phyloP scores from a whole-genome alignment of 1,284 basidiomycete genomes.

The Heliocybe sulcata region DNA sequence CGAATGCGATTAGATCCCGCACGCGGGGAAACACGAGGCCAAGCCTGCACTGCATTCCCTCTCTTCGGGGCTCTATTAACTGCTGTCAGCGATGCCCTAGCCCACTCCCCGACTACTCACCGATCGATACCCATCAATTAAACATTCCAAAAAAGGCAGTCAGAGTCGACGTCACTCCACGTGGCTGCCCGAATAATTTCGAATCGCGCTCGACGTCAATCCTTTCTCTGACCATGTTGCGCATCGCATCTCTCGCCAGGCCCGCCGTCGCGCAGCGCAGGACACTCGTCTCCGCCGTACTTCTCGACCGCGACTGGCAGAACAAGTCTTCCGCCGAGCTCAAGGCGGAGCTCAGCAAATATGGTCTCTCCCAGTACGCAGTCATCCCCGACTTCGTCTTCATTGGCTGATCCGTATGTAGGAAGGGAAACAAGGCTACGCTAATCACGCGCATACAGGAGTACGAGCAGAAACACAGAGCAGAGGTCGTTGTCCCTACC shows the following conservation, averaged over 20 bases:
- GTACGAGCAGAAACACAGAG: constrained; percentile 29
- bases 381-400: constrained; percentile 5
- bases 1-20: constrained; percentile 8
- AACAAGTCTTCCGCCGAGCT: constrained; percentile 54
- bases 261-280: constrained; percentile 16
- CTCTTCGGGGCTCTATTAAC: too few species aligned
- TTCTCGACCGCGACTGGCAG: constrained; percentile 59
- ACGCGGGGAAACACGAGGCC: constrained; percentile 16
- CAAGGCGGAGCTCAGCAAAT: constrained; percentile 54
- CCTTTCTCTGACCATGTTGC: constrained; percentile 25
- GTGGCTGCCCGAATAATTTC: neutral
- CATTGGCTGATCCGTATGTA: constrained; percentile 17
- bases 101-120: too few species aligned
- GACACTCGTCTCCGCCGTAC: constrained; percentile 57
- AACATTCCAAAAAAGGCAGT: neutral
- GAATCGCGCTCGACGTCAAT: neutral
- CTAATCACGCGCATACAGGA: constrained; percentile 48
- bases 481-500: constrained; percentile 12
- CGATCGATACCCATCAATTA: neutral
- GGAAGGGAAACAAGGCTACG: constrained; percentile 52
- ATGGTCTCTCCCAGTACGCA: constrained; percentile 59
- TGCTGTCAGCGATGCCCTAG: too few species aligned
- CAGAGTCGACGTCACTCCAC: neutral
- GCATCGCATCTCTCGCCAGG: constrained; percentile 18
- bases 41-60: too few species aligned